Evolutionary conservation across 352 stramenopile species (phyloP).

Genomic region (Thraustochytrium sp.): DNA sequence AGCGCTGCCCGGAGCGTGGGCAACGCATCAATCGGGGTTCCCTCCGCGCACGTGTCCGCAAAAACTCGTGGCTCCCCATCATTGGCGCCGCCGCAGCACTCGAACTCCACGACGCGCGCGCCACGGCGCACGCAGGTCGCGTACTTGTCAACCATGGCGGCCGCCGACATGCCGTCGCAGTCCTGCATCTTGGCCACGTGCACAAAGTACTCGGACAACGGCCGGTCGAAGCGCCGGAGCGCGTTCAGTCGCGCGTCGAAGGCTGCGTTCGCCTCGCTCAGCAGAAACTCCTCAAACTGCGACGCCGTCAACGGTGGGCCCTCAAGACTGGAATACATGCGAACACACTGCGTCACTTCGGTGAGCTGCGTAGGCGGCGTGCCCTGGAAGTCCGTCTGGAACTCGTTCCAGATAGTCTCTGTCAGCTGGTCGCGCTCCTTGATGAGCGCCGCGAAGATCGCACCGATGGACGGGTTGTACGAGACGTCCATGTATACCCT

Average conservation of each 20-base stretch:
- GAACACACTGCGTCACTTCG: background rate
- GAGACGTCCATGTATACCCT: conserved; percentile 5
- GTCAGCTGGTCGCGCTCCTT: conserved; percentile 26
- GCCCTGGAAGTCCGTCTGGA: conserved; percentile 27
- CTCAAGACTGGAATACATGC: background rate
- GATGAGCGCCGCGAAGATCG: conserved; percentile 26
- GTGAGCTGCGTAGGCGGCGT: background rate
- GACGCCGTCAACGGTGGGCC: background rate
- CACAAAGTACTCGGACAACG: conserved; percentile 22
- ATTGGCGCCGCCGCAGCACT: background rate
- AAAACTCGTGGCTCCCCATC: conserved; percentile 24
- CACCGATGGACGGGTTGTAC: conserved; percentile 36
- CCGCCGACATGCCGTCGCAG: background rate
- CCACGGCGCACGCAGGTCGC: background rate
- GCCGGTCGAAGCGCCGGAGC: background rate
- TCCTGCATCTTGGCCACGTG: conserved; percentile 18
- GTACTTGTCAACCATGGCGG: background rate
- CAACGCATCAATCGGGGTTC: background rate
- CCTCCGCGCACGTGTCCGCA: background rate
- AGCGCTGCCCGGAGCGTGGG: background rate
- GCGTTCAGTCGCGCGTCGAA: conserved; percentile 3
- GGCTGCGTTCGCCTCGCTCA: background rate
- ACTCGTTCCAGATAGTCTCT: conserved; percentile 16
- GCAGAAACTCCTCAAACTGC: conserved; percentile 11
- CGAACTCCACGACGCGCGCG: background rate